Evolutionary conservation across 805 yeast species (phyloP).

Genomic region (Candida fluviatilis): DNA sequence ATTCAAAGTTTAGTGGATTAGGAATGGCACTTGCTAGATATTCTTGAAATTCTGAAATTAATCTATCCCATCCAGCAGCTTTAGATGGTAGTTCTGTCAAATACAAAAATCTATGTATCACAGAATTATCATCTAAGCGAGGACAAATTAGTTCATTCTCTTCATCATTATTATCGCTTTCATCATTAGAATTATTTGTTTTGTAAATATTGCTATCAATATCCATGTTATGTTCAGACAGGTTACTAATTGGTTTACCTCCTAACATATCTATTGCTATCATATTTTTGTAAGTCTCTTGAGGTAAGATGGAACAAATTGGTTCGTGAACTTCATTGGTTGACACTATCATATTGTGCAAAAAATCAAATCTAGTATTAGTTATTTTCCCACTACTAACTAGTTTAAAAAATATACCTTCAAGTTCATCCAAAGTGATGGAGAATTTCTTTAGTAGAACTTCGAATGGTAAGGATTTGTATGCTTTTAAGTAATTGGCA

Average conservation of each 20-base stretch:
- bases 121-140: background rate
- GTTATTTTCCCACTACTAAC: conserved; percentile 26
- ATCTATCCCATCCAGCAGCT: conserved; percentile 1
- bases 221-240: conserved; percentile 10
- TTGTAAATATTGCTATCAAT: conserved; percentile 8
- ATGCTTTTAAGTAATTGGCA: conserved; percentile 26
- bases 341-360: conserved; percentile 16
- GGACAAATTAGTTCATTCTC: background rate
- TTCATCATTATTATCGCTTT: background rate
- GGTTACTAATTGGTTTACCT: conserved; percentile 4
- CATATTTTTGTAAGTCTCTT: conserved; percentile 20
- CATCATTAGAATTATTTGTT: background rate
- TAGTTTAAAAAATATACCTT: conserved; percentile 22
- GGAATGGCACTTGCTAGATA: conserved; percentile 25
- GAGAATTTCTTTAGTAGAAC: conserved; percentile 19
- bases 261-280: conserved; percentile 15
- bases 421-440: conserved; percentile 20
- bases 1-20: conserved; percentile 16
- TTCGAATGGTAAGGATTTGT: conserved; percentile 24
- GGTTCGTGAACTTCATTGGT: conserved; percentile 2
- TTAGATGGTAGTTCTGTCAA: conserved; percentile 14
- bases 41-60: conserved; percentile 1
- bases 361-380: conserved; percentile 26
- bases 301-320: conserved; percentile 4
- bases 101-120: conserved; percentile 7